These are phyloP conservation scores for Paramecium pentaurelia DNA, from an alignment of 73 alveolate genomes.

Conservation along the genomic window DNA sequence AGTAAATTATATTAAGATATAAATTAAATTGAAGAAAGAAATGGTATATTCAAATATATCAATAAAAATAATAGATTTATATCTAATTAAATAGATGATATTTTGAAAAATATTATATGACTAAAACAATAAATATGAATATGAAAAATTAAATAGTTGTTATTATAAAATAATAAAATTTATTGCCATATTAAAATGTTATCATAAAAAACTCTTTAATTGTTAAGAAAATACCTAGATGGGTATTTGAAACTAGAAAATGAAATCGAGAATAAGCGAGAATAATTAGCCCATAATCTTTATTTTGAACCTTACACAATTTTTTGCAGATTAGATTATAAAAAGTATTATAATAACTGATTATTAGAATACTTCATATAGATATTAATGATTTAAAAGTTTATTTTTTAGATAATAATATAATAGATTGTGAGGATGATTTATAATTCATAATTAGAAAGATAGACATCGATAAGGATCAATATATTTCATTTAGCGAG, in stretches of 20 bases:
- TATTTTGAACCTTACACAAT: conserved; percentile 12
- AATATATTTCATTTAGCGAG: neutral
- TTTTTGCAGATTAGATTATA: neutral
- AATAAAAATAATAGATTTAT: neutral
- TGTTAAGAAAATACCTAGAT: neutral
- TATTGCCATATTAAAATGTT: neutral
- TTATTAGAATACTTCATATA: neutral
- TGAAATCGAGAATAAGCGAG: neutral
- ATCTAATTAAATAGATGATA: neutral
- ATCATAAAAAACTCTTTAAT: neutral
- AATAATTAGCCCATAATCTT: neutral
- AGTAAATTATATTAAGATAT: neutral
- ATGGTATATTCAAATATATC: neutral
- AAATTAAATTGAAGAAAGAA: neutral
- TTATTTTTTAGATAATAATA: neutral
- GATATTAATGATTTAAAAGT: neutral
- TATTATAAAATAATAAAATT: neutral
- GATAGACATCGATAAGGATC: neutral
- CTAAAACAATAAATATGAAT: neutral
- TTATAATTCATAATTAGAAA: neutral
- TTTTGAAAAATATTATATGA: neutral
- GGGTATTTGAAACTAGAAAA: neutral
- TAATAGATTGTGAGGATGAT: neutral
- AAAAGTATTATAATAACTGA: neutral
- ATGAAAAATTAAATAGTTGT: neutral